Conservation (phyloP, 1,284 basidiomycete genomes). For the Tranzscheliella williamsii region DNA sequence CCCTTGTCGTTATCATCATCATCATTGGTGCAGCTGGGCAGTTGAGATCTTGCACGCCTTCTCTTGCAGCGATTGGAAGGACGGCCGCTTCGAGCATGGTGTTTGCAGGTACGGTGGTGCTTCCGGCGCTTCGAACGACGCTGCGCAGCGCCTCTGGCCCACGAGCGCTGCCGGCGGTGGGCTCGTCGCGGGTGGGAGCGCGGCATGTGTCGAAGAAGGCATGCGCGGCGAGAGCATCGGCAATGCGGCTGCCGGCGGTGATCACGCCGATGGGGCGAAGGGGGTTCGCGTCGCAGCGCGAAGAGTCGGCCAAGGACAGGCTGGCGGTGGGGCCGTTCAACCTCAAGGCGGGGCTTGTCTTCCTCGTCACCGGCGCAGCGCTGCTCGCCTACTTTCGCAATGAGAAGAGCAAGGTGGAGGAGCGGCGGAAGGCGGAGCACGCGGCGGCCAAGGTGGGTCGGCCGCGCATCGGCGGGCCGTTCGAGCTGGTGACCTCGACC, state of each 20-base stretch:
- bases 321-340: slow-evolving; percentile 71
- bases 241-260: background rate
- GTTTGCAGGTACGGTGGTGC: too few species aligned
- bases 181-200: background rate
- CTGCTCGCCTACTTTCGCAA: slow-evolving; percentile 85
- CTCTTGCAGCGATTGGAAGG: too few species aligned
- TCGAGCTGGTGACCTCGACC: slow-evolving; percentile 63
- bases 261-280: too few species aligned
- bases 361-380: slow-evolving; percentile 78
- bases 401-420: slow-evolving; percentile 69
- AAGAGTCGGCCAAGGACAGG: slow-evolving; percentile 36
- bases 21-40: too few species aligned
- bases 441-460: slow-evolving; percentile 64
- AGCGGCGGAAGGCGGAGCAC: slow-evolving; percentile 34
- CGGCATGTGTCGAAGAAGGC: background rate
- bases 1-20: too few species aligned
- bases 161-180: too few species aligned
- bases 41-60: too few species aligned
- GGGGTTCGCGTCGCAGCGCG: slow-evolving; percentile 18
- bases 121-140: too few species aligned
- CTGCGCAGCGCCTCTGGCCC: too few species aligned
- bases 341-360: slow-evolving; percentile 77
- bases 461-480: slow-evolving; percentile 86
- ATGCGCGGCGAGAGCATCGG: background rate
- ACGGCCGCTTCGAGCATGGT: too few species aligned